Conservation (phyloP, 805 yeast species). For the Blastobotrys mokoenaii region DNA sequence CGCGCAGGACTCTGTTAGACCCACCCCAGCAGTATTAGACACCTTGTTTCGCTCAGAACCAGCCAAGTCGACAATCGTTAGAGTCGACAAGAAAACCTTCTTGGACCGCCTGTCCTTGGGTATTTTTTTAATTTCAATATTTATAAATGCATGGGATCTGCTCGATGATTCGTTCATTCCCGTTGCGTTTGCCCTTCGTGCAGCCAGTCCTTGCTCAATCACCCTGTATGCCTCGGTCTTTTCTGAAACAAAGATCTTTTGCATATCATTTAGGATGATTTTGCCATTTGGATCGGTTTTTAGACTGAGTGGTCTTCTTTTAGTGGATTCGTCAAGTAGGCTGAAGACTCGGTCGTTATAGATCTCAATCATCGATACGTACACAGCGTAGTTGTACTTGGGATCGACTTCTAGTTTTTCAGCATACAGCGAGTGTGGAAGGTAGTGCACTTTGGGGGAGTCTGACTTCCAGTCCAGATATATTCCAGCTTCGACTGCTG, state of each 20-base stretch:
- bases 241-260: slow-evolving; percentile 34
- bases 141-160: slow-evolving; percentile 45
- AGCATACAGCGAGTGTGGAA: slow-evolving; percentile 5
- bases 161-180: slow-evolving; percentile 38
- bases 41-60: slow-evolving; percentile 44
- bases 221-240: slow-evolving; percentile 31
- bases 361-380: slow-evolving; percentile 46
- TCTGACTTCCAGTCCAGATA: slow-evolving; percentile 17
- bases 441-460: not conserved
- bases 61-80: slow-evolving; percentile 45
- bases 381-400: slow-evolving; percentile 29
- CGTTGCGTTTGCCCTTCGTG: slow-evolving; percentile 38
- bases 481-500: slow-evolving; percentile 18
- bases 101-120: slow-evolving; percentile 5
- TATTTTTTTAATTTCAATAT: slow-evolving; percentile 33
- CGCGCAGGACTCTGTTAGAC: slow-evolving; percentile 39
- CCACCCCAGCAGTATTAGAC: slow-evolving; percentile 38
- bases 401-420: slow-evolving; percentile 7
- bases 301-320: slow-evolving; percentile 16
- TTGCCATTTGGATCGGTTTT: slow-evolving; percentile 36
- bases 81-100: slow-evolving; percentile 27
- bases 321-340: slow-evolving; percentile 25
- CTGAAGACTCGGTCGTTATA: slow-evolving; percentile 40
- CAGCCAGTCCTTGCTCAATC: slow-evolving; percentile 33
- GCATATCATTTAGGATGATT: slow-evolving; percentile 36